These are phyloP conservation scores for Acacia melanoxylon DNA, from an alignment of 306 rosid species.

Conservation along the genomic window DNA sequence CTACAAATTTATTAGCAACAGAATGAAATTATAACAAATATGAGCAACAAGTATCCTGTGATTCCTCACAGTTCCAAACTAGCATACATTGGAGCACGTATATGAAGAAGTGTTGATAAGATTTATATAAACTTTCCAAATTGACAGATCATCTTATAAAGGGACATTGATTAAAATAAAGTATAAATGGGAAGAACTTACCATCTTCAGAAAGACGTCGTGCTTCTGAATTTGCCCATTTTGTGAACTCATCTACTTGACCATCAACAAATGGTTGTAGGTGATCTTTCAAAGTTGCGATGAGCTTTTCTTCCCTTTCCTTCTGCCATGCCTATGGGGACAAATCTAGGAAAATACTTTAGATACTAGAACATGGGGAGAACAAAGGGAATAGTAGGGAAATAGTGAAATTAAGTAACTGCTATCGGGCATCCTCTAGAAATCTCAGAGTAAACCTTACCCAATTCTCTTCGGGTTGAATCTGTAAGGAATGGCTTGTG, in stretches of 20 bases:
- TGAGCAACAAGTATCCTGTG: background rate
- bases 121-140: conserved; percentile 9
- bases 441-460: conserved; percentile 54
- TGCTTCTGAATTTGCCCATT: conserved; percentile 80
- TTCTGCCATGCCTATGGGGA: conserved; percentile 62
- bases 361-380: conserved; percentile 23
- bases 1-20: background rate
- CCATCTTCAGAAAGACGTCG: conserved; percentile 73
- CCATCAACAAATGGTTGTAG: conserved; percentile 76
- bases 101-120: conserved; percentile 5
- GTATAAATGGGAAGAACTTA: conserved; percentile 31
- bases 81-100: background rate
- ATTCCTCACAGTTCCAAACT: background rate
- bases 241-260: conserved; percentile 60
- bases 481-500: conserved; percentile 52
- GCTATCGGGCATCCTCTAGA: no score
- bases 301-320: conserved; percentile 81
- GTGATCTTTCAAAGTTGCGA: conserved; percentile 53
- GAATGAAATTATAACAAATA: background rate
- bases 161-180: conserved; percentile 6
- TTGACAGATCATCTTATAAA: background rate
- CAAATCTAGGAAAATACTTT: conserved; percentile 25
- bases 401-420: background rate
- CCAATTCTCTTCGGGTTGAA: conserved; percentile 33
- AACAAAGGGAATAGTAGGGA: background rate